These are phyloP conservation scores for Hemileccinum hortonii DNA, from an alignment of 1,284 basidiomycete species.

Conservation along the genomic window DNA sequence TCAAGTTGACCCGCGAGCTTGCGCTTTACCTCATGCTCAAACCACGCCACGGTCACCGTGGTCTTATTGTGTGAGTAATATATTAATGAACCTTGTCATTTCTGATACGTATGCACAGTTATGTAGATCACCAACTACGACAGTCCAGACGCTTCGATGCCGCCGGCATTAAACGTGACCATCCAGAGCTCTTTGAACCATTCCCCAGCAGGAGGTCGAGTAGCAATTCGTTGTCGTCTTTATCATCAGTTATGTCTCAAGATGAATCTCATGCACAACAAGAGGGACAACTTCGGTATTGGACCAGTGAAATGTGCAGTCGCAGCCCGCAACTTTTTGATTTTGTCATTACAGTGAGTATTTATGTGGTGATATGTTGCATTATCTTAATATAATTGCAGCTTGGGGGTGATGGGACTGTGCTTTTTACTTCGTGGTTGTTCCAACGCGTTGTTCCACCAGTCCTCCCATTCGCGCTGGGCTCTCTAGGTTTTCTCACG, in stretches of 20 bases:
- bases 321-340: slow-evolving; percentile 93
- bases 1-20: slow-evolving; percentile 91
- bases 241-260: slow-evolving; percentile 41
- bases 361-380: slow-evolving; percentile 1
- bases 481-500: slow-evolving; percentile 97
- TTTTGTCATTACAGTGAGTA: slow-evolving; percentile 91
- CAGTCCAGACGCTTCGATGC: slow-evolving; percentile 94
- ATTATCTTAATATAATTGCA: slow-evolving; percentile 33
- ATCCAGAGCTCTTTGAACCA: slow-evolving; percentile 88
- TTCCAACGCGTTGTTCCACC: slow-evolving; percentile 99
- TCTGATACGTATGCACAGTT: slow-evolving; percentile 47
- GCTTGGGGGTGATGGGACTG: slow-evolving; percentile 98
- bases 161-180: slow-evolving; percentile 78
- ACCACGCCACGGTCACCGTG: slow-evolving; percentile 61
- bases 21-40: slow-evolving; percentile 94
- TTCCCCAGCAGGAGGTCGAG: slow-evolving; percentile 71
- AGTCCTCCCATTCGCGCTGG: slow-evolving; percentile 96
- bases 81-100: slow-evolving; percentile 8
- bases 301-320: slow-evolving; percentile 97
- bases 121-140: slow-evolving; percentile 94
- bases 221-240: slow-evolving; percentile 55
- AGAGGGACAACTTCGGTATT: slow-evolving; percentile 93
- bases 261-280: slow-evolving; percentile 44
- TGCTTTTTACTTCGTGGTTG: slow-evolving; percentile 98
- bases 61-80: slow-evolving; percentile 70